phyloP scores from a whole-genome alignment of 768 basidiomycete genomes.

The Agaricus blazei region DNA sequence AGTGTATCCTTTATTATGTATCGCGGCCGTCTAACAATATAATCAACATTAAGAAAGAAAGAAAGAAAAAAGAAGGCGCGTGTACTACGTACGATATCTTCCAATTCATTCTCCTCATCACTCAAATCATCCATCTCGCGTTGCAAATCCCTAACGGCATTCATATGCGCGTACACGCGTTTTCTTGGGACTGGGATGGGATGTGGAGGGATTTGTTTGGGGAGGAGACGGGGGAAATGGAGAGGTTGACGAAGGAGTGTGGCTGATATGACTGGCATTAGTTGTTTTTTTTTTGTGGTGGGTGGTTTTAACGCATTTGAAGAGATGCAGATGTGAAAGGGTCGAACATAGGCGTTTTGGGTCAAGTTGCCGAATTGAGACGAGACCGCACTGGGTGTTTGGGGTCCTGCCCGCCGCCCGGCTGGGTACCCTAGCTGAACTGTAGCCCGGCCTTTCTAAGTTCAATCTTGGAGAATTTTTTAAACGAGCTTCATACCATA shows the following conservation, averaged over 20 bases:
- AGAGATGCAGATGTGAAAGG: background rate
- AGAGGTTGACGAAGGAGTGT: conserved; percentile 66
- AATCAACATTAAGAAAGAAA: conserved; percentile 1
- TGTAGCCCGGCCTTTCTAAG: too few species aligned
- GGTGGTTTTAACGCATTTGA: background rate
- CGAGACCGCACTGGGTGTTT: too few species aligned
- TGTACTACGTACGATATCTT: conserved; percentile 52
- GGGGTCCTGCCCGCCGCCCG: too few species aligned
- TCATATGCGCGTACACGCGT: conserved; percentile 52
- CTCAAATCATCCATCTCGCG: conserved; percentile 81
- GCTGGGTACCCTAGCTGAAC: too few species aligned
- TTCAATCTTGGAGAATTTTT: too few species aligned
- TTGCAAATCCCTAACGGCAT: conserved; percentile 60
- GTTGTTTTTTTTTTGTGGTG: too few species aligned
- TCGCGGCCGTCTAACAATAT: conserved; percentile 41
- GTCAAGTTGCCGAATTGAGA: background rate
- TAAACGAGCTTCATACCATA: too few species aligned
- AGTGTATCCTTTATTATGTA: conserved; percentile 61
- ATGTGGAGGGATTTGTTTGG: conserved; percentile 59
- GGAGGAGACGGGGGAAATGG: conserved; percentile 61
- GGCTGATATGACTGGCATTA: conserved; percentile 53
- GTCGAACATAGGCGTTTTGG: background rate
- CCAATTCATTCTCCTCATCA: conserved; percentile 80
- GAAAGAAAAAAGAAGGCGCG: background rate
- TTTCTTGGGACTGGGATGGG: conserved; percentile 53